Percentiles rank a stretch among this genome's conserved stretches.
These are phyloP conservation scores for Ascocoryne sarcoides DNA, from an alignment of 2,329 filamentous ascomycete species.

Conservation along the genomic window DNA sequence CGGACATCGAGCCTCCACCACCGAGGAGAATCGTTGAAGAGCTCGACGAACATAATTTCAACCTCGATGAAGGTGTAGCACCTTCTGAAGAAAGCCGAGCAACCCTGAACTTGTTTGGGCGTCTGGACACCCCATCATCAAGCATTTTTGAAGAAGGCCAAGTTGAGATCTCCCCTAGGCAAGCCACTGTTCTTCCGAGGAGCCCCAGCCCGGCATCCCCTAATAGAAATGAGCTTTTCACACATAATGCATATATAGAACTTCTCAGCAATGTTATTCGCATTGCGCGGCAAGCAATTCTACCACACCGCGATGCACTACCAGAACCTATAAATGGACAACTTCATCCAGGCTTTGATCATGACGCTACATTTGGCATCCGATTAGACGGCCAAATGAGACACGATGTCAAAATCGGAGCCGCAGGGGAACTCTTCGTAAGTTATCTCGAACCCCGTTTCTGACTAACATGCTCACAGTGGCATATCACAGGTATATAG, in stretches of 20 bases:
- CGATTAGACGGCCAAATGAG: constrained; percentile 13
- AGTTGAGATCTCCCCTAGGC: neutral
- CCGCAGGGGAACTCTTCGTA: constrained; percentile 25
- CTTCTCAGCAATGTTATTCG: constrained; percentile 13
- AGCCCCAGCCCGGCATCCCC: no score
- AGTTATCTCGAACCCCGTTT: constrained; percentile 6
- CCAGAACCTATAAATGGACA: neutral
- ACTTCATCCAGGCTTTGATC: constrained; percentile 6
- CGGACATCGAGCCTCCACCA: constrained; percentile 1
- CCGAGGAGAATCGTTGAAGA: neutral
- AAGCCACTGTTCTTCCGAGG: no score
- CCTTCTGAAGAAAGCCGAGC: neutral
- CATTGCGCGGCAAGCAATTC: constrained; percentile 5
- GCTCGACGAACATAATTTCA: neutral
- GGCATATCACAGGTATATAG: constrained; percentile 33
- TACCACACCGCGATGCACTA: constrained; percentile 6
- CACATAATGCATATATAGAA: constrained; percentile 7
- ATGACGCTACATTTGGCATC: constrained; percentile 11
- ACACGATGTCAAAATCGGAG: constrained; percentile 23
- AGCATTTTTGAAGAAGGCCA: neutral
- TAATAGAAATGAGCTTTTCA: no score
- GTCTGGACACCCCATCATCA: no score
- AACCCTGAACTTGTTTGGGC: no score
- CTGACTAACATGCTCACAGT: neutral
- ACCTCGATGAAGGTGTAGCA: neutral